These are phyloP conservation scores for Mortierella hygrophila DNA, from an alignment of 192 early-diverging fungal genomes.

Conservation along the genomic window DNA sequence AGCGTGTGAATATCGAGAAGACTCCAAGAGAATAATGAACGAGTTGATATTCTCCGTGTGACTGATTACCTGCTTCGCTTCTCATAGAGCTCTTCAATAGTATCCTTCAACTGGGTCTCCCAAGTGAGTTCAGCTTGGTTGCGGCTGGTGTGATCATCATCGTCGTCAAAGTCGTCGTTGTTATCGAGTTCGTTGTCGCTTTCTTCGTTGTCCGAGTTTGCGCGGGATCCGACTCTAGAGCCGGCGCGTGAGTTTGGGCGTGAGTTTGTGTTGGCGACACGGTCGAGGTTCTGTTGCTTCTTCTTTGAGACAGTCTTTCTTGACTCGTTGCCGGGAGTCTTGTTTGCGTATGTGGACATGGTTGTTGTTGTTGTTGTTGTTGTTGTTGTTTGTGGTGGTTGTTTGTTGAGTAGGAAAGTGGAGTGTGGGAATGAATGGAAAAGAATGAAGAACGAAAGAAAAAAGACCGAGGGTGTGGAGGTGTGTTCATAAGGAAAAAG, in stretches of 20 bases:
- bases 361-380: neutral
- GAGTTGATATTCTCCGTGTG: neutral
- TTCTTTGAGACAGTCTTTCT: slow-evolving; percentile 45
- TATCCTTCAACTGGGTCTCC: slow-evolving; percentile 62
- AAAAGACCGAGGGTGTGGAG: neutral
- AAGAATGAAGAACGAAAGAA: neutral
- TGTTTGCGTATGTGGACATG: slow-evolving; percentile 21
- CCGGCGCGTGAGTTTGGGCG: slow-evolving; percentile 35
- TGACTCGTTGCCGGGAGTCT: slow-evolving; percentile 30
- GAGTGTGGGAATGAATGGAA: slow-evolving; percentile 4
- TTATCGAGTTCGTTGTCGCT: slow-evolving; percentile 28
- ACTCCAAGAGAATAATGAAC: neutral
- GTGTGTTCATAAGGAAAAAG: neutral
- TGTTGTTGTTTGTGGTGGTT: neutral
- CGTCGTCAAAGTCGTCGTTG: slow-evolving; percentile 26
- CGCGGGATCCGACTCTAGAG: slow-evolving; percentile 30
- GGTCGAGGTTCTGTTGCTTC: slow-evolving; percentile 43
- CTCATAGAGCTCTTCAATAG: slow-evolving; percentile 64
- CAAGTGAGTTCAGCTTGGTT: slow-evolving; percentile 37
- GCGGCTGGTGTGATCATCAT: slow-evolving; percentile 18
- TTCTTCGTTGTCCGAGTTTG: slow-evolving; percentile 50
- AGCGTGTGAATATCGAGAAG: neutral
- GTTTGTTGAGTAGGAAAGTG: neutral
- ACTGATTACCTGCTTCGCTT: slow-evolving; percentile 64
- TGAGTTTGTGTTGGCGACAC: slow-evolving; percentile 28